These are phyloP conservation scores for Lyophyllum atratum DNA, from an alignment of 768 basidiomycete genomes.

Conservation along the genomic window DNA sequence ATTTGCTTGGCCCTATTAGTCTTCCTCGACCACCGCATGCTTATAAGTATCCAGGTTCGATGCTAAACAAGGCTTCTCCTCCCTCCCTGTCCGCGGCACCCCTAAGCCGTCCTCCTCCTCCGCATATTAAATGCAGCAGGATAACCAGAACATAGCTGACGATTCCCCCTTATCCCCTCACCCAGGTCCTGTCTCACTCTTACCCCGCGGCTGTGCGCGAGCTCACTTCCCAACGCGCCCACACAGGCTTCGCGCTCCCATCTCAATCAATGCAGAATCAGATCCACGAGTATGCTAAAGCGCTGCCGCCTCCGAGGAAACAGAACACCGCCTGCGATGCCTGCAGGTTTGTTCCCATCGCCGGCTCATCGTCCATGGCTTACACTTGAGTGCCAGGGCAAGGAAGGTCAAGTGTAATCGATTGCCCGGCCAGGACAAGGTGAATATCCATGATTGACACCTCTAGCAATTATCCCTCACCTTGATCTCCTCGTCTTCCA, in stretches of 20 bases:
- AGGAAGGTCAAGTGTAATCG: slow-evolving; percentile 91
- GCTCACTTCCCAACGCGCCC: slow-evolving; percentile 16
- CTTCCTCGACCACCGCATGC: slow-evolving; percentile 32
- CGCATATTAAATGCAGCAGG: slow-evolving; percentile 34
- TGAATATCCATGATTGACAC: slow-evolving; percentile 26
- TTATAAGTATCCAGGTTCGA: slow-evolving; percentile 34
- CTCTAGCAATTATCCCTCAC: not conserved
- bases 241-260: slow-evolving; percentile 60
- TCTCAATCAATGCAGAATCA: slow-evolving; percentile 75
- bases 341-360: slow-evolving; percentile 59
- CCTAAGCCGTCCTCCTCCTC: slow-evolving; percentile 18
- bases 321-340: slow-evolving; percentile 95
- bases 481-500: slow-evolving; percentile 22
- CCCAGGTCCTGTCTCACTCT: slow-evolving; percentile 32
- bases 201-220: slow-evolving; percentile 8
- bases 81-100: slow-evolving; percentile 17
- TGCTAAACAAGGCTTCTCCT: slow-evolving; percentile 23
- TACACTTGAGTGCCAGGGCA: slow-evolving; percentile 44
- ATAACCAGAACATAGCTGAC: slow-evolving; percentile 26
- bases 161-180: slow-evolving; percentile 27
- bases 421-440: slow-evolving; percentile 82
- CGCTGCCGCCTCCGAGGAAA: slow-evolving; percentile 82
- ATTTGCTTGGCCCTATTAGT: slow-evolving; percentile 30
- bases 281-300: slow-evolving; percentile 79
- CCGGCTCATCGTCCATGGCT: slow-evolving; percentile 13